Evolutionary conservation across 1,284 basidiomycete genomes (phyloP), one percentile per base, ranked within the genome.

Genomic region (Sphaerobolus stellatus): DNA sequence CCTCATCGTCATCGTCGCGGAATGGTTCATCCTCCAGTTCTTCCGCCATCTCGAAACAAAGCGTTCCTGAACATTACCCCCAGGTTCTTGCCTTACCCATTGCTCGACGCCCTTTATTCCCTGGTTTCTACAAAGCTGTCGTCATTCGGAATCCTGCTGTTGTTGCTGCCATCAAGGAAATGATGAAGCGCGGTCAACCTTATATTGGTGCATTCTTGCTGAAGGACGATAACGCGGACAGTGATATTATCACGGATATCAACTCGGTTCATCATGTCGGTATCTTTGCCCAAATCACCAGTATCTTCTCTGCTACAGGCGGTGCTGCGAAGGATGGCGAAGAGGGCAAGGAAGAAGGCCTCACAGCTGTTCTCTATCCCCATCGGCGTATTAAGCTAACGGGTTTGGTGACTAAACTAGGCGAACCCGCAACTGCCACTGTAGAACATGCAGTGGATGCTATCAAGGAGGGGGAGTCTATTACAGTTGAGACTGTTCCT

Each of bases 181-280:
- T 96, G 80, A 92, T 98, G 82, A 88, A 90, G 66, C 91, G 94
- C 50, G 95, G 96, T 2, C 96, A 98, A 71, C 95, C 95, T 0
- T 99, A 99, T 72, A 84, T 99, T 58, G 96, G 97, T 56, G 97
- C 96, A 24, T 99, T 99, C 78, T 73, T 99, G 40, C 86, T 98
- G 65, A 98, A 98, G 76, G 94, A 98, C 69, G 92, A 94, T 62
- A 86, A 94, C 62, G 81, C 88, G 55, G 96, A 99, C 71, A 89
- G 88, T 64, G 97, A 99, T 70, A 83, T 96, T 56, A 97, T 98
- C 65, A 90, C 90, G 58, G 88, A 90, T 65, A 72, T 93, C 50
- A 83, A 91, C 71, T 86, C 92, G 58, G 94, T 99, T 2, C 92
- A 98, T 72, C 82, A 84, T 3, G 93, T 98, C 53, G 97, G 97